Conservation (phyloP, 2,329 filamentous ascomycete species). For the Aspergillus candidus region DNA sequence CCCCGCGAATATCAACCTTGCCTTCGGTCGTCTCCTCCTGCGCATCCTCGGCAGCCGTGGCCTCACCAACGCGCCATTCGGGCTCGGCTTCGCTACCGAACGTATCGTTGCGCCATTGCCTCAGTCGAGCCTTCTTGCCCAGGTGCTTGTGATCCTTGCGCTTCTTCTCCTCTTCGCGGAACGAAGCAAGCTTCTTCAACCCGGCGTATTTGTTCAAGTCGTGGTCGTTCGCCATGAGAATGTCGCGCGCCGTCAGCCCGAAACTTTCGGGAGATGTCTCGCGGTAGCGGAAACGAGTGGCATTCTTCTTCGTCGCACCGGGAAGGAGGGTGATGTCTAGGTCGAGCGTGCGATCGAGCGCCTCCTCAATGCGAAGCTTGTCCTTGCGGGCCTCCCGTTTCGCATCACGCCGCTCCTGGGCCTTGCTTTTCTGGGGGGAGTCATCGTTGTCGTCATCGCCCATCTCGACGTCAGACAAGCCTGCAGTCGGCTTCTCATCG, state of each 20-base stretch:
- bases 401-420: conserved; percentile 48
- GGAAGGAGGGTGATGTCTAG: conserved; percentile 60
- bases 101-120: conserved; percentile 73
- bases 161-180: conserved; percentile 85
- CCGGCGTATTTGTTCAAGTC: conserved; percentile 86
- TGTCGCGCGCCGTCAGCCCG: conserved; percentile 82
- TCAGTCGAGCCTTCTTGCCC: conserved; percentile 83
- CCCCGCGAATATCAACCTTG: conserved; percentile 36
- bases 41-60: conserved; percentile 15
- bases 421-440: conserved; percentile 41
- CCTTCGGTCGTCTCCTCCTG: conserved; percentile 19
- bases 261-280: conserved; percentile 88
- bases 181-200: conserved; percentile 88
- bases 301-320: conserved; percentile 47
- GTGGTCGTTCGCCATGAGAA: conserved; percentile 80
- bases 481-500: conserved; percentile 50
- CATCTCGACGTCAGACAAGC: conserved; percentile 51
- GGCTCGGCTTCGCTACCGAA: conserved; percentile 57
- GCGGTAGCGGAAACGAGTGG: conserved; percentile 74
- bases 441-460: conserved; percentile 36
- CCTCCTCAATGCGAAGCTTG: conserved; percentile 73
- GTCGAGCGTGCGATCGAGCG: conserved; percentile 76
- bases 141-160: conserved; percentile 78
- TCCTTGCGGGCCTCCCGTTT: conserved; percentile 75
- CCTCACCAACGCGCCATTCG: conserved; percentile 24